Evolutionary conservation across 75 land plant genomes (phyloP), one percentile per base, ranked within the genome.

Genomic region (Pseudotsuga menziesii): DNA sequence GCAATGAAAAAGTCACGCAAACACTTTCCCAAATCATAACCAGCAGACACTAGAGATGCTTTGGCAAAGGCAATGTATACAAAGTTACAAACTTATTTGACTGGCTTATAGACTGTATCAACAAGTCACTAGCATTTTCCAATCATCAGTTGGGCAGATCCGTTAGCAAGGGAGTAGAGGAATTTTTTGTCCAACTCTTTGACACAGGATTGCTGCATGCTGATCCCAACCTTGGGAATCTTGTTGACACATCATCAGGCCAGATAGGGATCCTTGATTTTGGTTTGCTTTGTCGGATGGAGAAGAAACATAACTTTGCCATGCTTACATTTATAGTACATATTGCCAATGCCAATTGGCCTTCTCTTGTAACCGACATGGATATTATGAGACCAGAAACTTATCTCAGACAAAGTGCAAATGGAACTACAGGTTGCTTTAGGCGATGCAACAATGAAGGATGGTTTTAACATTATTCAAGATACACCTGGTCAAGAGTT

Each of bases 261-360:
- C 15, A 75, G 19, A 8, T 57, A 72, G 90, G 92, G 81, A 88
- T 88, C 83, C 80, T 95, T 52, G 98, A 95, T 75, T 95, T 95
- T 91, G 98, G 98, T 70, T 81, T 95, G 61, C 67, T 95, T 82
- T 91, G 93, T 75, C 89, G 87, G 55, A 93, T 95, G 92, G 87
- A 95, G 67, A 87, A 77, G 75, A 85, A 85, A 79, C 98, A 95
- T 86, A 91, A 95, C 76, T 80, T 82, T 70, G 98, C 98, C 11
- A 91, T 95, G 91, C 91, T 95, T 70, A 90, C 96, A 35, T 87
- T 89, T 22, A 88, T 92, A 72, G 84, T 94, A 14, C 96, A 95
- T 72, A 86, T 95, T 57, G 96, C 91, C 19, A 93, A 89, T 84
- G 96, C 91, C 23, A 96, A 95, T 59, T 95, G 98, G 98, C 76